Percentiles rank a stretch among this genome's conserved stretches.
Conservation (phyloP, 495 filamentous ascomycete genomes). For the Penicillium manginii region DNA sequence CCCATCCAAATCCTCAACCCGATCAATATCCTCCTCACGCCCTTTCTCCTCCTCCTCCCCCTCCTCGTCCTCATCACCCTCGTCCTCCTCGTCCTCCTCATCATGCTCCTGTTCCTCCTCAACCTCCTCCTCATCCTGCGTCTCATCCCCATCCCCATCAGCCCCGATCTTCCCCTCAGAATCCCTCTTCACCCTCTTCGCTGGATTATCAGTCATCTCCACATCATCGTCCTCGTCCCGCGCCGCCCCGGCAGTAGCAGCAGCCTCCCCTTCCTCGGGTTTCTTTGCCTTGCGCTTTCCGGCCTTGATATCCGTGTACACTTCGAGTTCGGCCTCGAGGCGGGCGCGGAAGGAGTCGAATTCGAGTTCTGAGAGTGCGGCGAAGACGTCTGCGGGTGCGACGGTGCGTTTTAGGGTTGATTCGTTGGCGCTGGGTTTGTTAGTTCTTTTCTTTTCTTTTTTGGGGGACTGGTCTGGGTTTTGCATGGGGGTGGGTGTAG, state of each 20-base stretch:
- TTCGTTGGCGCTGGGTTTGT: conserved; percentile 73
- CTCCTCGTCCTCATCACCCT: conserved; percentile 48
- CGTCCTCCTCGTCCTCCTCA: conserved; percentile 54
- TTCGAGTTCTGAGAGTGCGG: conserved; percentile 80
- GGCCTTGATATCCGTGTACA: conserved; percentile 63
- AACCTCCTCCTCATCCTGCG: conserved; percentile 52
- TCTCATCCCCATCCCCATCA: conserved; percentile 53
- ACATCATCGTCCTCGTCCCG: conserved; percentile 48
- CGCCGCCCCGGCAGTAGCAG: conserved; percentile 33
- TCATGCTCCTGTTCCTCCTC: conserved; percentile 59
- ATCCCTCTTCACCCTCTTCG: conserved; percentile 54
- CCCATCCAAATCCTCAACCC: conserved; percentile 62
- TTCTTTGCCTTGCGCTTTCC: conserved; percentile 68
- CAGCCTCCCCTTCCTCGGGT: conserved; percentile 46
- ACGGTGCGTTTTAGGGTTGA: conserved; percentile 81
- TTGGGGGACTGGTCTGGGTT: not conserved
- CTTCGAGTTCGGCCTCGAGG: conserved; percentile 60
- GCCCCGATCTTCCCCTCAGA: conserved; percentile 43
- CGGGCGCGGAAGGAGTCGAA: conserved; percentile 74
- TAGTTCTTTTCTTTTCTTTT: not conserved
- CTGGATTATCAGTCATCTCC: conserved; percentile 36
- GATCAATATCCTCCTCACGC: conserved; percentile 63
- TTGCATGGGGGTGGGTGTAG: not conserved
- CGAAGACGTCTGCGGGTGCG: conserved; percentile 79
- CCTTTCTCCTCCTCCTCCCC: conserved; percentile 41